These are phyloP conservation scores for Rhizopus arrhizus DNA, from an alignment of 371 early-diverging fungal genomes.

Conservation along the genomic window DNA sequence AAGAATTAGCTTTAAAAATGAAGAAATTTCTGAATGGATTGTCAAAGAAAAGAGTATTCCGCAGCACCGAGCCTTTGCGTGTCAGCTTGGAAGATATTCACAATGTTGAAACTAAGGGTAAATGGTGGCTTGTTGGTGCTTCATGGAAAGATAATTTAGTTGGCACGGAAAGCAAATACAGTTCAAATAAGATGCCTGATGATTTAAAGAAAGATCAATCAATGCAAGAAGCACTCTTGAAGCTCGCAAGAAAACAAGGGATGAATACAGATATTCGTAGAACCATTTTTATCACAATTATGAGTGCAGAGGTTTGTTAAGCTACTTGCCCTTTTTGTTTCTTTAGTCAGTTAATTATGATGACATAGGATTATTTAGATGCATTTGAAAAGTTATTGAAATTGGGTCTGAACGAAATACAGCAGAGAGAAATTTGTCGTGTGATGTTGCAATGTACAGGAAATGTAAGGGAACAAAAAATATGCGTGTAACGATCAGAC, in stretches of 20 bases:
- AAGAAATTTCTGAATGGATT: conserved; percentile 80
- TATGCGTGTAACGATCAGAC: background rate
- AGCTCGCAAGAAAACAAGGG: conserved; percentile 81
- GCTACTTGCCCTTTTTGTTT: background rate
- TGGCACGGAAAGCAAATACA: conserved; percentile 52
- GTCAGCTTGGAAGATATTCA: conserved; percentile 89
- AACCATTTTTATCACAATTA: conserved; percentile 88
- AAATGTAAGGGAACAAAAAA: conserved; percentile 55
- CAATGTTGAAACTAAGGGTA: conserved; percentile 79
- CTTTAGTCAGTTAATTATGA: background rate
- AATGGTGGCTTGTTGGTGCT: conserved; percentile 88
- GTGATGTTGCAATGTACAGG: conserved; percentile 89
- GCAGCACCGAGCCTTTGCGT: conserved; percentile 76
- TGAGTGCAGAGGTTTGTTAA: conserved; percentile 82
- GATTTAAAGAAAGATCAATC: conserved; percentile 52
- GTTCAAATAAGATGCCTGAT: conserved; percentile 35
- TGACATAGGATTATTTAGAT: conserved; percentile 83
- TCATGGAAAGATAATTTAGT: conserved; percentile 77
- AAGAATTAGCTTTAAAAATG: conserved; percentile 71
- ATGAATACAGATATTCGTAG: conserved; percentile 97
- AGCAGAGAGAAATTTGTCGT: conserved; percentile 92
- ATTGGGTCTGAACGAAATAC: conserved; percentile 83
- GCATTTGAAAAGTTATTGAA: conserved; percentile 85
- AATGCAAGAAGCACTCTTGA: conserved; percentile 66
- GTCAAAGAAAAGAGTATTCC: conserved; percentile 61